Evolutionary conservation across 805 yeast genomes (phyloP), one percentile per base, ranked within the genome.

Genomic region (Candida sonorensis): DNA sequence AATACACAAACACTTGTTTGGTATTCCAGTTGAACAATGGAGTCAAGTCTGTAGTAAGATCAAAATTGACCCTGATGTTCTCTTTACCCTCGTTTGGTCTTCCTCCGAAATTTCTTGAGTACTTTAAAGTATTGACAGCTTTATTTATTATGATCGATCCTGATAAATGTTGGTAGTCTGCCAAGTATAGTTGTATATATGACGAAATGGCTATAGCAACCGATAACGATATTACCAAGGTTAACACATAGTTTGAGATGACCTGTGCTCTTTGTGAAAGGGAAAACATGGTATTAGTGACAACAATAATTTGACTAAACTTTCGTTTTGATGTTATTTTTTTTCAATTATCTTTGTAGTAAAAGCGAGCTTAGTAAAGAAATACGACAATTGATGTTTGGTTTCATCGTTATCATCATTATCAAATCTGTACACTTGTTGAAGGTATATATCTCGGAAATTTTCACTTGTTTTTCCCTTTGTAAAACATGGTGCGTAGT

Each of bases 11-110:
- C n/a, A 90, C 77, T 58, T 90, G 97, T 53, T 90, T 90, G 10
- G 98, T 92, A 60, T 90, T 92, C 96, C 97, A 90, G 57, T 82
- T 87, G 70, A 88, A 88, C 32, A 92, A 66, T 2, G 85, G 78
- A 2, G 83, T 53, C 40, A 90, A 65, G 57, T 90, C 96, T 1
- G 73, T 65, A 5, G 74, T 75, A 29, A 92, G 61, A 53, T 85
- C 94, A 49, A 92, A 87, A 10, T 61, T 60, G 24, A 87, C 55
- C 45, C 69, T 73, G 36, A 81, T 67, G 53, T 85, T 85, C 51
- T 88, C 95, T 60, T 81, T 87, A 31, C 83, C 78, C 42, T 67
- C 70, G 31, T 78, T 75, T 36, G 68, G 67, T 7, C 58, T 57
- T 3, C 88, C 77, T 2, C 96, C 96, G 38, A 44, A 50, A 17